Conservation (phyloP, 2,329 filamentous ascomycete genomes). For the Fusarium sp. region DNA sequence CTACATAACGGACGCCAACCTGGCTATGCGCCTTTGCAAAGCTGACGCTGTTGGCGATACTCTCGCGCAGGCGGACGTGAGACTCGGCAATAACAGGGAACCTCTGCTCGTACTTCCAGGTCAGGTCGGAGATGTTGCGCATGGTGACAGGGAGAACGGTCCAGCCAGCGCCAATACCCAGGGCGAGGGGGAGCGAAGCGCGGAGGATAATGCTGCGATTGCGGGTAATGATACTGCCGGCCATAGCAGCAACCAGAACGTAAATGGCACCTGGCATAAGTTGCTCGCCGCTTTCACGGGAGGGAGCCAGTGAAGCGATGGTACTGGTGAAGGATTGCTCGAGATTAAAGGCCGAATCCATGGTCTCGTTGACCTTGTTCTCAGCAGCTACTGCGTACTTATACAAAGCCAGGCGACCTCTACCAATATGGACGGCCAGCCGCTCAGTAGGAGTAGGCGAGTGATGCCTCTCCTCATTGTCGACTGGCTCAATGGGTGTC, state of each 20-base stretch:
- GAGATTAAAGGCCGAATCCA: conserved; percentile 82
- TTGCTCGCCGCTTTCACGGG: conserved; percentile 85
- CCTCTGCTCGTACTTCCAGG: conserved; percentile 93
- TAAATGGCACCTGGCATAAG: conserved; percentile 91
- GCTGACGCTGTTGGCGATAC: conserved; percentile 73
- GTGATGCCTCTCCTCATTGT: conserved; percentile 47
- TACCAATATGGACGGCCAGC: conserved; percentile 83
- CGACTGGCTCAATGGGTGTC: conserved; percentile 45
- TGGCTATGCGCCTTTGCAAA: conserved; percentile 80
- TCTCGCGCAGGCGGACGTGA: conserved; percentile 76
- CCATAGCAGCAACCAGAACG: conserved; percentile 93
- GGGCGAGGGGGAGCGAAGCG: conserved; percentile 76
- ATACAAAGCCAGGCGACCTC: conserved; percentile 83
- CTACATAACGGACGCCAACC: conserved; percentile 75
- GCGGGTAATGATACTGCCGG: conserved; percentile 87
- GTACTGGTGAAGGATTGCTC: conserved; percentile 93
- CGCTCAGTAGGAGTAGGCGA: conserved; percentile 87
- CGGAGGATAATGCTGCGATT: conserved; percentile 88
- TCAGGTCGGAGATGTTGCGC: conserved; percentile 83
- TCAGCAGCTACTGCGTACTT: conserved; percentile 77
- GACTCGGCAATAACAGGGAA: conserved; percentile 85
- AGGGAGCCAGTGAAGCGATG: conserved; percentile 85
- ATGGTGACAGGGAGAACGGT: conserved; percentile 88
- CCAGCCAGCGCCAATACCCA: conserved; percentile 87
- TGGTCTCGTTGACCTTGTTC: conserved; percentile 81